phyloP scores from a whole-genome alignment of 2,329 filamentous ascomycete species.

The Botrytis tulipae region DNA sequence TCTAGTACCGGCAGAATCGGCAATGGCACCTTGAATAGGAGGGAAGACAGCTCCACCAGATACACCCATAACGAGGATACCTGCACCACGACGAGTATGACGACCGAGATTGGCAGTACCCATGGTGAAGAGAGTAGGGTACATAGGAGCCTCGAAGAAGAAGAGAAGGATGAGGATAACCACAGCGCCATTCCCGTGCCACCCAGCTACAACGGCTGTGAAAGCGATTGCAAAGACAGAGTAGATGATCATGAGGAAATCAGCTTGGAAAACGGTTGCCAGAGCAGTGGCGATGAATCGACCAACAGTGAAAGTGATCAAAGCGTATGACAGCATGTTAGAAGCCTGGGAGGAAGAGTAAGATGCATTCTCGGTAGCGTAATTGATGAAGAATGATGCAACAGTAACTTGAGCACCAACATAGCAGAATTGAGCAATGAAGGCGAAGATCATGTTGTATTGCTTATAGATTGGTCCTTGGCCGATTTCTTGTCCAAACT shows the following conservation, averaged over 20 bases:
- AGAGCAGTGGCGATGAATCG: conserved; percentile 62
- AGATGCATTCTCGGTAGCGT: conserved; percentile 57
- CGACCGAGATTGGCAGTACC: conserved; percentile 73
- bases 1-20: conserved; percentile 50
- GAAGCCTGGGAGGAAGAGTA: conserved; percentile 55
- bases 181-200: conserved; percentile 47
- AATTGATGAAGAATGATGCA: conserved; percentile 71
- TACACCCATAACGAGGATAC: conserved; percentile 69
- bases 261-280: conserved; percentile 44
- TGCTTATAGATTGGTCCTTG: conserved; percentile 64
- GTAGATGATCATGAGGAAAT: conserved; percentile 65
- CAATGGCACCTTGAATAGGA: conserved; percentile 64
- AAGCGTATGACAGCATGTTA: conserved; percentile 70
- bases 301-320: conserved; percentile 69
- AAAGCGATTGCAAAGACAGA: conserved; percentile 49
- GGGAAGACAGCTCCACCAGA: conserved; percentile 72
- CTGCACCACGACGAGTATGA: conserved; percentile 74
- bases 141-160: conserved; percentile 79
- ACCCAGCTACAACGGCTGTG: conserved; percentile 30
- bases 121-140: conserved; percentile 77
- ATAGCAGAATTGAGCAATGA: conserved; percentile 76
- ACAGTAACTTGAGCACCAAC: conserved; percentile 69
- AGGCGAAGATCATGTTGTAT: conserved; percentile 73
- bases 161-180: conserved; percentile 67
- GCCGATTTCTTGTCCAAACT: conserved; percentile 49